Conservation (phyloP, 768 basidiomycete species). For the Calocybe gangraenosa region DNA sequence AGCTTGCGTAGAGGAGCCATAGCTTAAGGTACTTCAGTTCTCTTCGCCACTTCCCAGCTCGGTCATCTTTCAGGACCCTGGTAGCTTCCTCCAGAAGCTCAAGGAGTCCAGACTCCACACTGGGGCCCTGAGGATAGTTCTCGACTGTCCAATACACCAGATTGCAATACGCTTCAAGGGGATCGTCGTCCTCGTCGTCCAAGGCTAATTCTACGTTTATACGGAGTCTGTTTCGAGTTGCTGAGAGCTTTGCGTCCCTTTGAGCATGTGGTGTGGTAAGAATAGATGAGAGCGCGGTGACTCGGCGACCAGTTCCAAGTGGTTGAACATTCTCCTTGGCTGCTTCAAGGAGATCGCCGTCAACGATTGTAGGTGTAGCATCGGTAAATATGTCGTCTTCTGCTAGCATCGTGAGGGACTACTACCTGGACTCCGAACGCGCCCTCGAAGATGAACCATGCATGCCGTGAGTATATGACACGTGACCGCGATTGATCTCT, state of each 20-base stretch:
- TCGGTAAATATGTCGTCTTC: constrained; percentile 43
- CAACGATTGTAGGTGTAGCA: constrained; percentile 50
- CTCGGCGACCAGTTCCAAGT: constrained; percentile 72
- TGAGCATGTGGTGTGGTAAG: constrained; percentile 75
- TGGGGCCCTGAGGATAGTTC: constrained; percentile 91
- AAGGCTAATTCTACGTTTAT: constrained; percentile 70
- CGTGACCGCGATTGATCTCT: constrained; percentile 12
- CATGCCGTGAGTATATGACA: too few species aligned
- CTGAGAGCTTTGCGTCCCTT: constrained; percentile 64
- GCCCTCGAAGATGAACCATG: too few species aligned
- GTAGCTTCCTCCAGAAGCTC: constrained; percentile 93
- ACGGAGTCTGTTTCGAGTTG: constrained; percentile 61
- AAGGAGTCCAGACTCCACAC: constrained; percentile 84
- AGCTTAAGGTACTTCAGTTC: constrained; percentile 89
- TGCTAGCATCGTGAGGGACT: constrained; percentile 7
- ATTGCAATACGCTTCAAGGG: constrained; percentile 80
- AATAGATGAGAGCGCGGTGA: constrained; percentile 70
- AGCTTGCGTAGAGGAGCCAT: constrained; percentile 91
- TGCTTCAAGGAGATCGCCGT: constrained; percentile 77
- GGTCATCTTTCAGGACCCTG: constrained; percentile 72
- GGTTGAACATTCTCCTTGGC: constrained; percentile 88
- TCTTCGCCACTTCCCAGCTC: constrained; percentile 67
- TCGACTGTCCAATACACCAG: constrained; percentile 92
- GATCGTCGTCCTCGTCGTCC: constrained; percentile 81
- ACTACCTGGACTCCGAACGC: neutral